These are phyloP conservation scores for Catharanthus roseus DNA, from an alignment of 257 asterid genomes.

Conservation along the genomic window DNA sequence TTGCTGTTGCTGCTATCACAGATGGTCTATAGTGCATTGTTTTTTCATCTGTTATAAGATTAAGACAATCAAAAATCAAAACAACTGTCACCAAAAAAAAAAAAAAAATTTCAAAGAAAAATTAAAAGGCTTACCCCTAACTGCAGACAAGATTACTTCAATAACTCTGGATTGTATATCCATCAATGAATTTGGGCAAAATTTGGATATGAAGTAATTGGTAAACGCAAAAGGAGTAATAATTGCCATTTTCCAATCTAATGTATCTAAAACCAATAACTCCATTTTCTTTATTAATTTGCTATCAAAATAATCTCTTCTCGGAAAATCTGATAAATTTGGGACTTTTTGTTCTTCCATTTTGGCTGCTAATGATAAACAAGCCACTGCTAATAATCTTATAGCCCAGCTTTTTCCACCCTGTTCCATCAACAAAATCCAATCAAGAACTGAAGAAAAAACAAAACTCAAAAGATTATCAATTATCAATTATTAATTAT, in stretches of 20 bases:
- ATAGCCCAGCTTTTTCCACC: constrained; percentile 36
- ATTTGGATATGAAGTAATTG: constrained; percentile 34
- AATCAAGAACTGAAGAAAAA: neutral
- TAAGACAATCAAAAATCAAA: neutral
- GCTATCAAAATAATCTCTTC: constrained; percentile 34
- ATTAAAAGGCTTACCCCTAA: constrained; percentile 29
- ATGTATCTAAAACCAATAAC: constrained; percentile 37
- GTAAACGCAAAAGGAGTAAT: constrained; percentile 49
- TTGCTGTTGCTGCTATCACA: constrained; percentile 64
- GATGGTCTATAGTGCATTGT: constrained; percentile 40
- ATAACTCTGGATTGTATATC: constrained; percentile 20
- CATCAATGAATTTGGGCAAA: constrained; percentile 11
- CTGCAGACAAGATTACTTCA: constrained; percentile 26
- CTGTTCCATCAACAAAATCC: constrained; percentile 12
- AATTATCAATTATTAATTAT: too few species aligned
- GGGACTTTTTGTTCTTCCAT: constrained; percentile 47
- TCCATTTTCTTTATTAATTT: constrained; percentile 50
- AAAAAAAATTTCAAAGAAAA: neutral
- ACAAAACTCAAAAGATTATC: neutral
- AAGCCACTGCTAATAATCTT: constrained; percentile 39
- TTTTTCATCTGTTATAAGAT: constrained; percentile 35
- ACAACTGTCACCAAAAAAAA: neutral
- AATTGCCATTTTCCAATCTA: constrained; percentile 56
- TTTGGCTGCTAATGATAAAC: constrained; percentile 65
- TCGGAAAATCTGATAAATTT: constrained; percentile 32